phyloP scores from a whole-genome alignment of 2,329 filamentous ascomycete genomes.

The Cercospora nicotianae region DNA sequence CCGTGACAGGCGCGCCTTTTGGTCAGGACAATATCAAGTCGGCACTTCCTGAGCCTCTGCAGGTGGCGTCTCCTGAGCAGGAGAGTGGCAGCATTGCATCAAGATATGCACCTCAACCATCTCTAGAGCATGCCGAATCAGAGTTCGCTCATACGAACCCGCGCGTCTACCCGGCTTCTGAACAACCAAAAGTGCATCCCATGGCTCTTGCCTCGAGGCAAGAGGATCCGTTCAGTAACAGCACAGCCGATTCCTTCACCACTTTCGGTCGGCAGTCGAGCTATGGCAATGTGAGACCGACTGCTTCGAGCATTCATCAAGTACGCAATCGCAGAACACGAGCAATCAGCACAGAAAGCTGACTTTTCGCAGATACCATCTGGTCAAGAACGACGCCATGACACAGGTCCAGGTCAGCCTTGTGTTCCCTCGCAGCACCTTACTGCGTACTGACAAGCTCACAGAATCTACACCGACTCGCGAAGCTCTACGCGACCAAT shows the following conservation, averaged over 20 bases:
- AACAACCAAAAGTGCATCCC: background rate
- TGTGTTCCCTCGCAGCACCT: background rate
- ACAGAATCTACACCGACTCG: slow-evolving; percentile 16
- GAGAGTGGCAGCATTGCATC: slow-evolving; percentile 5
- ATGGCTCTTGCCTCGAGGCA: background rate
- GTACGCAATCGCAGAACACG: background rate
- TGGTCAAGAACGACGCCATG: background rate
- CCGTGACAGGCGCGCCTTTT: slow-evolving; percentile 33
- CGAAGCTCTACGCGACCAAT: slow-evolving; percentile 32
- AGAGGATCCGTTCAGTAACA: slow-evolving; percentile 5
- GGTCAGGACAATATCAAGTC: slow-evolving; percentile 36
- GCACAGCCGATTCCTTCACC: background rate
- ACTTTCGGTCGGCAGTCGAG: background rate
- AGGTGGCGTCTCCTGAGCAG: background rate
- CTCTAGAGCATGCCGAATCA: background rate
- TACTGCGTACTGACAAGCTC: background rate
- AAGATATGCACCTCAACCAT: background rate
- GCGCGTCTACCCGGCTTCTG: background rate
- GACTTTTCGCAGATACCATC: background rate
- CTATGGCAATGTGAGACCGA: background rate
- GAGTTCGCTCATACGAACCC: background rate
- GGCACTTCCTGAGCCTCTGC: slow-evolving; percentile 30
- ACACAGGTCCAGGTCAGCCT: background rate
- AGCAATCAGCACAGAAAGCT: background rate
- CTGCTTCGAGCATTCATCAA: background rate